phyloP scores from a whole-genome alignment of 352 stramenopile genomes.

The Pythium diclinum region DNA sequence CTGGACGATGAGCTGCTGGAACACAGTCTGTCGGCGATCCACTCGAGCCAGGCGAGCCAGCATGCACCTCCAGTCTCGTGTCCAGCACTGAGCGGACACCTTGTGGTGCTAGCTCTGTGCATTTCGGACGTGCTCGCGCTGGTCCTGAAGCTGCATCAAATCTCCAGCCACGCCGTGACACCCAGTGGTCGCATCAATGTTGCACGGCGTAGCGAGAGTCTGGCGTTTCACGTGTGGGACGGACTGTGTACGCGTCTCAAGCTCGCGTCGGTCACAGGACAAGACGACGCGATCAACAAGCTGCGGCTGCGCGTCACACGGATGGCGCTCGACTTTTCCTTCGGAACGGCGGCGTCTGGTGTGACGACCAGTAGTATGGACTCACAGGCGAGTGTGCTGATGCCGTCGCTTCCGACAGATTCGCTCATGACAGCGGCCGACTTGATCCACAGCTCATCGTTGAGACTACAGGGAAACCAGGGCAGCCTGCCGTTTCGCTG shows the following conservation, averaged over 20 bases:
- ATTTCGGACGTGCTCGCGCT: conserved; percentile 42
- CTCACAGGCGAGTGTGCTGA: conserved; percentile 22
- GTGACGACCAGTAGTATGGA: conserved; percentile 10
- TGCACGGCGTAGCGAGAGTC: conserved; percentile 11
- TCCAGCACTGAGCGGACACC: conserved; percentile 18
- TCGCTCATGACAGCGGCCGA: conserved; percentile 15
- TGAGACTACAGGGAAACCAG: background rate
- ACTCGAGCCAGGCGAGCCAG: conserved; percentile 5
- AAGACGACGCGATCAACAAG: conserved; percentile 20
- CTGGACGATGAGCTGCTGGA: conserved; percentile 13
- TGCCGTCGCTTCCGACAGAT: conserved; percentile 14
- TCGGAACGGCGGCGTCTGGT: conserved; percentile 28
- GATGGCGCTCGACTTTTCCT: conserved; percentile 52
- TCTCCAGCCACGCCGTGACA: conserved; percentile 3
- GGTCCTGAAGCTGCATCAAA: conserved; percentile 35
- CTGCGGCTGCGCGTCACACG: conserved; percentile 43
- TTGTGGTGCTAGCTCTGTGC: conserved; percentile 50
- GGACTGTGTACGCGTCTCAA: conserved; percentile 45
- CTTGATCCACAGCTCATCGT: conserved; percentile 21
- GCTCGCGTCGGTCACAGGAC: background rate
- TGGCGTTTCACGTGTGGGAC: conserved; percentile 31
- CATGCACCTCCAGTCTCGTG: conserved; percentile 14
- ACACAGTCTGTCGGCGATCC: conserved; percentile 10
- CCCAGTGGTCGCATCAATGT: background rate
- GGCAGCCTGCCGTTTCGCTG: conserved; percentile 25